Percentiles rank a stretch among this genome's conserved stretches.
Conservation (phyloP, 2,329 filamentous ascomycete species). For the Chalaropsis thielavioides region DNA sequence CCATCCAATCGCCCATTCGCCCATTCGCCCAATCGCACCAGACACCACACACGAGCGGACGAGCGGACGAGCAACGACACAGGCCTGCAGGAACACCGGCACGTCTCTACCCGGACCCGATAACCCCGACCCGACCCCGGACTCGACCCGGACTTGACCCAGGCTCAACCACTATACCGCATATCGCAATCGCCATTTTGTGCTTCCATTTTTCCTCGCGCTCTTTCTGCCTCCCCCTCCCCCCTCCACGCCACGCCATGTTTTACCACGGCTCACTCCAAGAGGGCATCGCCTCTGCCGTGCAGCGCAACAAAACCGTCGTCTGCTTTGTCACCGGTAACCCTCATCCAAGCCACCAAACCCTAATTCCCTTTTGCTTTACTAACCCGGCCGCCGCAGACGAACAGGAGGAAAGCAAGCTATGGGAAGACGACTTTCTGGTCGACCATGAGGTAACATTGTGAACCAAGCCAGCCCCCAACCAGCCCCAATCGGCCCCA, state of each 20-base stretch:
- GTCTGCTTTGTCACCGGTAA: conserved; percentile 71
- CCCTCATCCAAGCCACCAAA: neutral
- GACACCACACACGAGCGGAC: too few relatives aligned
- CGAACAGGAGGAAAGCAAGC: conserved; percentile 49
- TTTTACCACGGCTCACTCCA: conserved; percentile 73
- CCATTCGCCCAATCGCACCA: too few relatives aligned
- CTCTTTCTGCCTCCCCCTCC: too few relatives aligned
- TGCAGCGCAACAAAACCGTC: conserved; percentile 62
- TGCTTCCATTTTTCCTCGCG: too few relatives aligned
- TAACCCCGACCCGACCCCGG: too few relatives aligned
- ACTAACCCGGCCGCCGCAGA: conserved; percentile 34
- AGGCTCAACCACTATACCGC: too few relatives aligned
- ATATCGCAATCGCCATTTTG: too few relatives aligned
- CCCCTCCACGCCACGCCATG: conserved; percentile 37
- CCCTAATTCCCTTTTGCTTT: neutral
- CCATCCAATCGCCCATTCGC: too few relatives aligned
- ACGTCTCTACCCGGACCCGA: too few relatives aligned
- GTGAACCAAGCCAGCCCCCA: neutral
- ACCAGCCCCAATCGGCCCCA: neutral
- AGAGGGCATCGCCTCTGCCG: conserved; percentile 61
- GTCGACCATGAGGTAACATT: conserved; percentile 38
- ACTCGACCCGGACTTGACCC: too few relatives aligned
- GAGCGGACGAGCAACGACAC: too few relatives aligned
- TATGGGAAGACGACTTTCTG: conserved; percentile 60
- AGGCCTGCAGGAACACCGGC: too few relatives aligned